These are phyloP conservation scores for Boletus coccyginus DNA, from an alignment of 768 basidiomycete genomes.

Conservation along the genomic window DNA sequence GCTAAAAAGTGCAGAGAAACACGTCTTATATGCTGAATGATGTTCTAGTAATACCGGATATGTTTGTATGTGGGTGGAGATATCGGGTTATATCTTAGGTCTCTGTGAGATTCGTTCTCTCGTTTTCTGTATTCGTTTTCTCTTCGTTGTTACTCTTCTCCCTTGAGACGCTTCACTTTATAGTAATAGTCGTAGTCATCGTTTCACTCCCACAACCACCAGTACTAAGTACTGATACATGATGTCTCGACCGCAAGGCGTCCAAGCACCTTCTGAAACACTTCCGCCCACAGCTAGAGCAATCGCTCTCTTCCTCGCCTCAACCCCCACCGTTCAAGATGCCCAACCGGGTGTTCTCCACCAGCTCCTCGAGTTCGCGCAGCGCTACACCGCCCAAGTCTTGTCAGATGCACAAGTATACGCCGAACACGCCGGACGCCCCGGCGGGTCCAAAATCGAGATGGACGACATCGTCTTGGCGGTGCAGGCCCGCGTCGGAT, in stretches of 20 bases:
- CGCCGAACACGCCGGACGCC: conserved; percentile 78
- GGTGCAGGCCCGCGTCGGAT: conserved; percentile 85
- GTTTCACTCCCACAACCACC: background rate
- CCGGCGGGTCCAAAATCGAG: conserved; percentile 64
- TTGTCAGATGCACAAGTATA: conserved; percentile 84
- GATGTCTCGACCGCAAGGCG: conserved; percentile 41
- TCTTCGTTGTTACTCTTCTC: background rate
- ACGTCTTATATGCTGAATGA: conserved; percentile 79
- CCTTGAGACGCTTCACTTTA: conserved; percentile 3
- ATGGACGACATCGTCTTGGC: conserved; percentile 80
- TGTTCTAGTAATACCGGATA: conserved; percentile 4
- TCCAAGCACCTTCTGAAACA: conserved; percentile 46
- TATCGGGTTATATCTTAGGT: conserved; percentile 28
- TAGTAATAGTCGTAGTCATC: conserved; percentile 7
- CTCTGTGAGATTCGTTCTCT: conserved; percentile 23
- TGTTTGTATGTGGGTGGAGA: conserved; percentile 7
- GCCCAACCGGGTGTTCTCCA: conserved; percentile 84
- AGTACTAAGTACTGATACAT: background rate
- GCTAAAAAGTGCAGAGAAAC: conserved; percentile 78
- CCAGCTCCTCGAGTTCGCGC: conserved; percentile 83
- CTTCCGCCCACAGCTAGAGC: conserved; percentile 84
- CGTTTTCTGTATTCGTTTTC: conserved; percentile 6
- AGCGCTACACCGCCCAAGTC: conserved; percentile 80
- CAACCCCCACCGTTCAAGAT: conserved; percentile 82
- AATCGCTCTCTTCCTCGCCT: conserved; percentile 79